Conservation (phyloP, 2,329 filamentous ascomycete species). For the Phaeosphaeria sp. region DNA sequence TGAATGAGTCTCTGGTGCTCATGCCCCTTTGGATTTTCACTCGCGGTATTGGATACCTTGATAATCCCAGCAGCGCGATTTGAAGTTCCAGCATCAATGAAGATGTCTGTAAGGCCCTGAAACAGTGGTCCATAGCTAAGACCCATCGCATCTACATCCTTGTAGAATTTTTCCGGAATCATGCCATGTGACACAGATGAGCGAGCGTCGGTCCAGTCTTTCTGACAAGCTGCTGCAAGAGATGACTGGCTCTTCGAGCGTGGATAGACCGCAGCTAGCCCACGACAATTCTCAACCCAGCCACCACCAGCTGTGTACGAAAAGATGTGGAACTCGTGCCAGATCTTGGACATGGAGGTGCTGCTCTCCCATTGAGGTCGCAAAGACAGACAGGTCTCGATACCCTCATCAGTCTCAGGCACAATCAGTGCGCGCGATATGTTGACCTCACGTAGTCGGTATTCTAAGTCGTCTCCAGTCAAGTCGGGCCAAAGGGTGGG, state of each 20-base stretch:
- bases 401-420: slow-evolving; percentile 29
- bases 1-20: slow-evolving; percentile 24
- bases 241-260: slow-evolving; percentile 4
- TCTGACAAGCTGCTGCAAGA: slow-evolving; percentile 6
- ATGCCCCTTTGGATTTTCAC: slow-evolving; percentile 13
- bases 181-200: neutral
- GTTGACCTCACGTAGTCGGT: slow-evolving; percentile 26
- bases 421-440: slow-evolving; percentile 27
- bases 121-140: slow-evolving; percentile 21
- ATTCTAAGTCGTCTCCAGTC: slow-evolving; percentile 2
- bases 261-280: slow-evolving; percentile 9
- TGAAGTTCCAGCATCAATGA: neutral
- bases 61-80: slow-evolving; percentile 7
- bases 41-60: slow-evolving; percentile 16
- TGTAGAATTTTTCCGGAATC: neutral
- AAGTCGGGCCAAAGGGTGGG: neutral
- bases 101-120: slow-evolving; percentile 11
- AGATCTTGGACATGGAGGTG: neutral
- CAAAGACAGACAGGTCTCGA: slow-evolving; percentile 14
- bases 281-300: slow-evolving; percentile 22
- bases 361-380: neutral
- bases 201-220: slow-evolving; percentile 1
- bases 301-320: slow-evolving; percentile 12
- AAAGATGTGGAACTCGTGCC: slow-evolving; percentile 21
- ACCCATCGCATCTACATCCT: slow-evolving; percentile 12